Percentiles rank a stretch among this genome's conserved stretches.
Conservation (phyloP, 805 yeast species). For the Limtongia smithiae region DNA sequence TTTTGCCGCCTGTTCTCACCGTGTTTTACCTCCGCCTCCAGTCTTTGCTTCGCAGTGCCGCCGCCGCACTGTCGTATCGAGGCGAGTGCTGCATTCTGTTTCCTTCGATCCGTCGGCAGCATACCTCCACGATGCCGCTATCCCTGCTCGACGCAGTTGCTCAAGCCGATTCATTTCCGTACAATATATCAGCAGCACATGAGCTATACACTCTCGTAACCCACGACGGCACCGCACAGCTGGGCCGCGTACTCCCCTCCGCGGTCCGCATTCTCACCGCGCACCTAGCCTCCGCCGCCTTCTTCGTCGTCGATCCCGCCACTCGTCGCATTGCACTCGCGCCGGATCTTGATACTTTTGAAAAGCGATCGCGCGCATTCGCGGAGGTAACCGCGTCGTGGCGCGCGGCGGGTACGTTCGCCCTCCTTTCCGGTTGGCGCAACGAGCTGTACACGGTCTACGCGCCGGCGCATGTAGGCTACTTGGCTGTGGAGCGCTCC, state of each 20-base stretch:
- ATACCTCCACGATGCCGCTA: conserved; percentile 2
- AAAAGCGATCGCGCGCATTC: conserved; percentile 42
- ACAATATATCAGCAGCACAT: conserved; percentile 1
- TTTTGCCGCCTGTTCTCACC: too few relatives aligned
- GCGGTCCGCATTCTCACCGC: conserved; percentile 29
- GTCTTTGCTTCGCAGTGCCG: too few relatives aligned
- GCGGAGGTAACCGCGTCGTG: conserved; percentile 34
- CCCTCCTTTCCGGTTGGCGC: conserved; percentile 60
- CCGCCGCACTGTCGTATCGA: too few relatives aligned
- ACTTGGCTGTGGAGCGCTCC: conserved; percentile 74
- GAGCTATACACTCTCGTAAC: conserved; percentile 30
- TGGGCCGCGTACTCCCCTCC: conserved; percentile 33
- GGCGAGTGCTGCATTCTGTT: too few relatives aligned
- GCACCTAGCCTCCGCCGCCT: too few relatives aligned
- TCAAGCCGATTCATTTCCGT: conserved; percentile 23
- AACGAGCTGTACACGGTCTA: conserved; percentile 75
- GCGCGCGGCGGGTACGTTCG: conserved; percentile 36
- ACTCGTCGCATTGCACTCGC: conserved; percentile 35
- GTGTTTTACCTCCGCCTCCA: too few relatives aligned
- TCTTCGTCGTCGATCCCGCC: conserved; percentile 34
- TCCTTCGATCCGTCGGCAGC: background rate
- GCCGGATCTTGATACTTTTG: conserved; percentile 39
- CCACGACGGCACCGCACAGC: conserved; percentile 29
- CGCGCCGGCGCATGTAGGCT: conserved; percentile 52
- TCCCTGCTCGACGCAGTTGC: conserved; percentile 20